These are phyloP conservation scores for Scolecobasidium constrictum DNA, from an alignment of 2,329 filamentous ascomycete species.

Conservation along the genomic window DNA sequence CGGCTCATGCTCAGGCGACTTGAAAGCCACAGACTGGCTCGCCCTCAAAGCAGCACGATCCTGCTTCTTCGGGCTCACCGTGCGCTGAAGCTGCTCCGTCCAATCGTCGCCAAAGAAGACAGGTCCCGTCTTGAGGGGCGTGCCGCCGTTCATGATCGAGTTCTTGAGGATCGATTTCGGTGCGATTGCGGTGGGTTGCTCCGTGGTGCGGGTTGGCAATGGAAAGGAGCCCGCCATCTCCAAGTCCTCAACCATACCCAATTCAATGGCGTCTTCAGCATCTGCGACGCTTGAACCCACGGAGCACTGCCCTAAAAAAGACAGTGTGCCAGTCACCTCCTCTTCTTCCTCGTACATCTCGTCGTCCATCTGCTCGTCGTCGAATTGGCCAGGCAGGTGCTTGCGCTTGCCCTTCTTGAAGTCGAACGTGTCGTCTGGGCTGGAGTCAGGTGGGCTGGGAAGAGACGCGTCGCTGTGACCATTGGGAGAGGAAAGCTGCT, in stretches of 20 bases:
- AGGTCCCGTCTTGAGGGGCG: conserved; percentile 40
- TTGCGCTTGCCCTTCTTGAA: conserved; percentile 41
- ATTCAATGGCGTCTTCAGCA: conserved; percentile 51
- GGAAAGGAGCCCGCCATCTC: conserved; percentile 71
- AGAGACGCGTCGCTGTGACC: conserved; percentile 19
- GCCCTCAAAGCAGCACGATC: conserved; percentile 62
- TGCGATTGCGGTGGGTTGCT: conserved; percentile 43
- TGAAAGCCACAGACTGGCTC: conserved; percentile 16
- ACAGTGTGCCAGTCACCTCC: conserved; percentile 32
- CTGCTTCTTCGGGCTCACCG: conserved; percentile 87
- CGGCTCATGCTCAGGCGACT: conserved; percentile 13
- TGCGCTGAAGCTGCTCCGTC: conserved; percentile 87
- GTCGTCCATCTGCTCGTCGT: conserved; percentile 44
- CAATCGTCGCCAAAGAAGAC: conserved; percentile 65
- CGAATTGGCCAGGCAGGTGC: conserved; percentile 71
- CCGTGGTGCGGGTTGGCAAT: conserved; percentile 63
- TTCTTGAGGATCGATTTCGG: conserved; percentile 40
- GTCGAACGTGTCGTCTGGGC: conserved; percentile 44
- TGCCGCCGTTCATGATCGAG: conserved; percentile 26
- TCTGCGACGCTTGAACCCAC: conserved; percentile 60
- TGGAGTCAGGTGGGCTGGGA: conserved; percentile 30
- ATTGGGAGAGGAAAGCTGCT: conserved; percentile 14
- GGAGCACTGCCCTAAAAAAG: conserved; percentile 92
- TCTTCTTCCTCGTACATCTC: conserved; percentile 31
- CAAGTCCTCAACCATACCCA: conserved; percentile 60